Evolutionary conservation across 139 green algal genomes (phyloP).

Genomic region (Chlorokybus atmophyticus): DNA sequence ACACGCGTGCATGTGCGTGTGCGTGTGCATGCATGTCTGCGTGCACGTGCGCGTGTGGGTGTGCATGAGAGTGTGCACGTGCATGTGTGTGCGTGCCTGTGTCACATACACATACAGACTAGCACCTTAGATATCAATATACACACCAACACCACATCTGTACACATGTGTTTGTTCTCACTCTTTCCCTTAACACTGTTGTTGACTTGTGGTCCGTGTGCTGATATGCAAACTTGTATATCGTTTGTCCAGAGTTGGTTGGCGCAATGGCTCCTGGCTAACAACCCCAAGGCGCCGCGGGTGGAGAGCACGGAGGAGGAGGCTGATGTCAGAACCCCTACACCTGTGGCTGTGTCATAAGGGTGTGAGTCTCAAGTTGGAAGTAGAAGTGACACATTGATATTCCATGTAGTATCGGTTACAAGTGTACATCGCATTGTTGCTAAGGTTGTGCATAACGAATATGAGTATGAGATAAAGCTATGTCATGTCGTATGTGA

Average conservation of each 20-base stretch:
- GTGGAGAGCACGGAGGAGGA: too few relatives aligned
- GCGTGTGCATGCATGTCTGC: background rate
- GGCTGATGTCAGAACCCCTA: too few relatives aligned
- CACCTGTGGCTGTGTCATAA: too few relatives aligned
- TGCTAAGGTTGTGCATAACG: too few relatives aligned
- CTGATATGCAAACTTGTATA: too few relatives aligned
- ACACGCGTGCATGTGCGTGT: background rate
- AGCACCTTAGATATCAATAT: background rate
- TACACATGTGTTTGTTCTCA: background rate
- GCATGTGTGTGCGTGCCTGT: background rate
- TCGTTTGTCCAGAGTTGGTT: conserved; percentile 36
- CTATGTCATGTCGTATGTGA: too few relatives aligned
- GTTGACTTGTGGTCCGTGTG: background rate
- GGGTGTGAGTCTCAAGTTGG: too few relatives aligned
- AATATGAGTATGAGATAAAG: too few relatives aligned
- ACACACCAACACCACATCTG: too few relatives aligned
- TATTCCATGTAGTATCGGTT: too few relatives aligned
- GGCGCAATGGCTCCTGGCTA: conserved; percentile 54
- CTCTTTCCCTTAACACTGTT: background rate
- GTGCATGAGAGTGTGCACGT: background rate
- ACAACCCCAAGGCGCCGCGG: conserved; percentile 55
- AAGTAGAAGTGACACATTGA: too few relatives aligned
- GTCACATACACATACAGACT: background rate
- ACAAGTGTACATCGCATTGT: too few relatives aligned
- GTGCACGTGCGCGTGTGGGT: background rate